Percentiles rank a stretch among this genome's conserved stretches.
These are phyloP conservation scores for Chlamydomonas asymmetrica DNA, from an alignment of 139 green algal genomes.

Conservation along the genomic window DNA sequence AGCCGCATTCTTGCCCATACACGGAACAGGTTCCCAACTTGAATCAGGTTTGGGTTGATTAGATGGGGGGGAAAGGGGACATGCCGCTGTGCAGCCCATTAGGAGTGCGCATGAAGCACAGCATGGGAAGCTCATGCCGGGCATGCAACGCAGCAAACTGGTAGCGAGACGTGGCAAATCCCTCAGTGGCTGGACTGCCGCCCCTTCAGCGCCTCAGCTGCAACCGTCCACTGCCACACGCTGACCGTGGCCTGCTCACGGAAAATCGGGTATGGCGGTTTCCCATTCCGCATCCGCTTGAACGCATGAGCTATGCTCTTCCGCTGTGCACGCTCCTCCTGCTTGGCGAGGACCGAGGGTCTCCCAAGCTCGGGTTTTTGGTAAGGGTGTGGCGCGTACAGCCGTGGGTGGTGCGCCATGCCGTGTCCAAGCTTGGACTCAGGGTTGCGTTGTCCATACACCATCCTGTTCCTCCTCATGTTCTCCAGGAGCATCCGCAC, in stretches of 20 bases:
- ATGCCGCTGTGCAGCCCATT: too few species aligned
- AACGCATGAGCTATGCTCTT: constrained; percentile 10
- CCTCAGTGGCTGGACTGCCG: neutral
- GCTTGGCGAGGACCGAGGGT: neutral
- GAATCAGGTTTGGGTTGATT: too few species aligned
- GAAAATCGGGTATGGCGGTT: constrained; percentile 33
- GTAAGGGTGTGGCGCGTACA: constrained; percentile 23
- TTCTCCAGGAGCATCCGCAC: constrained; percentile 26
- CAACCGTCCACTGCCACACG: neutral
- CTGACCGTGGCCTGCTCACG: neutral
- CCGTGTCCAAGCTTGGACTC: constrained; percentile 1
- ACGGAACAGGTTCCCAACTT: too few species aligned
- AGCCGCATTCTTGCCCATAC: too few species aligned
- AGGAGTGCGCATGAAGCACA: neutral
- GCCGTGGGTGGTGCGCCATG: constrained; percentile 25
- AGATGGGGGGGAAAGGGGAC: too few species aligned
- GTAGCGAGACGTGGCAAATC: neutral
- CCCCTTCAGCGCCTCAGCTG: neutral
- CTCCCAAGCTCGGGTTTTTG: constrained; percentile 6
- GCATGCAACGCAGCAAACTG: neutral
- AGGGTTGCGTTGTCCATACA: constrained; percentile 29
- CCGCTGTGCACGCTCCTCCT: neutral
- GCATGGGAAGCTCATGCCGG: neutral
- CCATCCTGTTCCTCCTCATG: constrained; percentile 15
- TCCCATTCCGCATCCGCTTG: constrained; percentile 25